Evolutionary conservation across 139 green algal species (phyloP), one percentile per base, ranked within the genome.

Genomic region (Chlorella vulgaris): DNA sequence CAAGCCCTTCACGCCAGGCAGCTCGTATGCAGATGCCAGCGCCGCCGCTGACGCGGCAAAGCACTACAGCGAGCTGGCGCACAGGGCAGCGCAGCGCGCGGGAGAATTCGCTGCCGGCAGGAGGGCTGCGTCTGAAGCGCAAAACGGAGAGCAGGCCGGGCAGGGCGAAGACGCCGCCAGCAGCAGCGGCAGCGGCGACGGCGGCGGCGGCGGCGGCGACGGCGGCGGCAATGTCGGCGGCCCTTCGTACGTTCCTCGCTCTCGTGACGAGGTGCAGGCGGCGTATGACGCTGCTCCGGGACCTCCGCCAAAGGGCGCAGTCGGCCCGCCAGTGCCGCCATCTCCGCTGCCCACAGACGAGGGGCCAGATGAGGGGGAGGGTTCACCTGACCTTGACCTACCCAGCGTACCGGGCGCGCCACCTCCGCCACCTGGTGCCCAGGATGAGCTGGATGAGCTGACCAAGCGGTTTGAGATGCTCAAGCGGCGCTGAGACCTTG

Each of bases 201-300:
- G 50, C 43, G 78, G 51, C 35, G 18, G 36, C 8, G 78, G 62
- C 58, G 60, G 47, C 77, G 36, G 26, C 10, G 39, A 6, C 43
- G 50, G 71, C 67, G 53, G 51, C 29, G 69, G 28, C 43, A 76
- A 69, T 28, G 63, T 28, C 50, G 13, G 13, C 4, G 40, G 22
- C 8, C 71, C 68, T 53, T n/a, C n/a, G n/a, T n/a, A n/a, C n/a
- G 63, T 73, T 31, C 39, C 65, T 10, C 85, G 77, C 29, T 79
- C 39, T 39, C 68, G 70, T 4, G 82, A 80, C 50, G 86, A 87
- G 21, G 86, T 92, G n/a, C 83, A 88, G 78, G 42, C 80, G 3
- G 83, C 83, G 0, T 94, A 94, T 82, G 90, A 94, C 51, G 85
- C 87, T 2, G 89, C 87, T 7, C 75, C 75, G 10, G 90, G 90